Percentiles rank a stretch among this genome's conserved stretches.
phyloP scores from a whole-genome alignment of 1,139 yeast genomes.

The Zygosaccharomyces pseudobailii region DNA sequence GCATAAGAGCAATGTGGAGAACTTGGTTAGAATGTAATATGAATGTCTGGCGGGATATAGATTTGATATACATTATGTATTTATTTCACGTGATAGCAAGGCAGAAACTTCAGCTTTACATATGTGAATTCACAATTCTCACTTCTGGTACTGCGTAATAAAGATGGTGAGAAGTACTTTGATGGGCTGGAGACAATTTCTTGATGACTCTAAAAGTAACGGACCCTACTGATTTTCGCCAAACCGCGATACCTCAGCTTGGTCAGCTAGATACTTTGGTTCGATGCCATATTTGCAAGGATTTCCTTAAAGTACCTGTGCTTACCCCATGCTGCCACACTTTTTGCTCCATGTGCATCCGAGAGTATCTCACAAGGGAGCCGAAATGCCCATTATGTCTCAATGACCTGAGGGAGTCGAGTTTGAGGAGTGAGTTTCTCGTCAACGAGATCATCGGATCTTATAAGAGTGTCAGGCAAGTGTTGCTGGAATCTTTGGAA shows the following conservation, averaged over 20 bases:
- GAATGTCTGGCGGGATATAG: too few species aligned
- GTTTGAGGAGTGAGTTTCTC: slow-evolving; percentile 61
- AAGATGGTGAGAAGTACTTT: background rate
- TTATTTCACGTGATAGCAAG: background rate
- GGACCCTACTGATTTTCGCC: slow-evolving; percentile 70
- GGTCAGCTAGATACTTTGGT: slow-evolving; percentile 63
- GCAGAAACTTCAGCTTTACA: background rate
- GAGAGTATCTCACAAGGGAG: slow-evolving; percentile 58
- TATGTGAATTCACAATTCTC: background rate
- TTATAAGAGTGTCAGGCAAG: slow-evolving; percentile 44
- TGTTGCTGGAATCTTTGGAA: slow-evolving; percentile 17
- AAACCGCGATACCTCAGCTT: slow-evolving; percentile 51
- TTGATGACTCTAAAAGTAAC: slow-evolving; percentile 36
- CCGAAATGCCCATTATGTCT: slow-evolving; percentile 79
- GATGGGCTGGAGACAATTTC: background rate
- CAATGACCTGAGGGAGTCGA: slow-evolving; percentile 64
- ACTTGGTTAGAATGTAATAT: too few species aligned
- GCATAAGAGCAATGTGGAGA: background rate
- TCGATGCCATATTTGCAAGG: slow-evolving; percentile 91
- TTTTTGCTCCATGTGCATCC: slow-evolving; percentile 84
- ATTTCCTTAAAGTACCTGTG: slow-evolving; percentile 75
- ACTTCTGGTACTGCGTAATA: background rate
- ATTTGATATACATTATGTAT: too few species aligned
- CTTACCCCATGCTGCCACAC: slow-evolving; percentile 84
- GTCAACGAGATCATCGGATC: slow-evolving; percentile 67